Conservation (phyloP, 768 basidiomycete species). For the Hemileccinum rubropunctum region DNA sequence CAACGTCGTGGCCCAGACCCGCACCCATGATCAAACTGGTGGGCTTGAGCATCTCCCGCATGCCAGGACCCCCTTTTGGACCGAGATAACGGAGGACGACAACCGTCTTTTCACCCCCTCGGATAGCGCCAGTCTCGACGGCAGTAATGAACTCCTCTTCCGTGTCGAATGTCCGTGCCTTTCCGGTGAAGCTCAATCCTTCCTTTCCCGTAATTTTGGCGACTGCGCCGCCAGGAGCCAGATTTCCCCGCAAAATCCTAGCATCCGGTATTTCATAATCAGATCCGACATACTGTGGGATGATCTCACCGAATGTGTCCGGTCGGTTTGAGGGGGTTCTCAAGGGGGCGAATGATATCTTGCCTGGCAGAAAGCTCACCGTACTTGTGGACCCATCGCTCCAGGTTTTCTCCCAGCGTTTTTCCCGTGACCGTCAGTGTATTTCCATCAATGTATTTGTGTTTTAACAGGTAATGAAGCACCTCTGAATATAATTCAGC, state of each 20-base stretch:
- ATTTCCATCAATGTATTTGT: conserved; percentile 87
- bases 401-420: conserved; percentile 89
- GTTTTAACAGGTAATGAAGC: conserved; percentile 79
- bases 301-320: conserved; percentile 78
- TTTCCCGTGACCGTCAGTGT: conserved; percentile 89
- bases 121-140: conserved; percentile 84
- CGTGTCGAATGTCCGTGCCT: conserved; percentile 88
- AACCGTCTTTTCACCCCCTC: conserved; percentile 95
- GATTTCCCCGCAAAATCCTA: conserved; percentile 88
- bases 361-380: conserved; percentile 74
- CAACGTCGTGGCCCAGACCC: conserved; percentile 92
- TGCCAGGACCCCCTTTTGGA: conserved; percentile 95
- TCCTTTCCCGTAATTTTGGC: conserved; percentile 98
- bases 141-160: conserved; percentile 88
- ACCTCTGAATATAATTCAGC: conserved; percentile 54
- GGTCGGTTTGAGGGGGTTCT: conserved; percentile 83
- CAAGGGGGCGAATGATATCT: conserved; percentile 84
- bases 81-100: conserved; percentile 94
- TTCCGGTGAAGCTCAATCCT: conserved; percentile 84
- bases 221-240: conserved; percentile 94
- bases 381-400: conserved; percentile 78
- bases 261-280: not conserved
- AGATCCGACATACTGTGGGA: not conserved
- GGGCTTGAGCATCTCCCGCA: conserved; percentile 99
- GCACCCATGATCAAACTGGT: conserved; percentile 99